phyloP scores from a whole-genome alignment of 306 rosid genomes.

The Lupinus albus region DNA sequence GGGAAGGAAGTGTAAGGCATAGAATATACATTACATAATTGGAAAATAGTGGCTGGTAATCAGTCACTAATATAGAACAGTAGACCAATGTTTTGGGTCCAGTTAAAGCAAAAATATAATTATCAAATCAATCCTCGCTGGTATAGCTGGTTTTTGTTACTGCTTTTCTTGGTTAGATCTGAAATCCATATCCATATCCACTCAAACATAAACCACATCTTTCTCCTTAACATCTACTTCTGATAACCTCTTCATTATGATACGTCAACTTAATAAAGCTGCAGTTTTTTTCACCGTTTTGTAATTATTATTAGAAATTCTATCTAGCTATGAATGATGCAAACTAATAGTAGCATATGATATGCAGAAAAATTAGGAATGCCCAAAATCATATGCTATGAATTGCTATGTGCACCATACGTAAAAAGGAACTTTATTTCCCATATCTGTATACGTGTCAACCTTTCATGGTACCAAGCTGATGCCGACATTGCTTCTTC shows the following conservation, averaged over 20 bases:
- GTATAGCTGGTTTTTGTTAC: slow-evolving; percentile 32
- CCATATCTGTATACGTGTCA: slow-evolving; percentile 39
- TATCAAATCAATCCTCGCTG: slow-evolving; percentile 25
- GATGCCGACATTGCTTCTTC: slow-evolving; percentile 47
- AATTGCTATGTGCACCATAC: slow-evolving; percentile 16
- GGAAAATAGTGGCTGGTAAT: slow-evolving; percentile 35
- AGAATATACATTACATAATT: slow-evolving; percentile 29
- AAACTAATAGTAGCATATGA: slow-evolving; percentile 43
- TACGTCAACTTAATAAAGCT: slow-evolving; percentile 14
- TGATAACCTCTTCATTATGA: slow-evolving; percentile 3
- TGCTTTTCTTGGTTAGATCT: slow-evolving; percentile 23
- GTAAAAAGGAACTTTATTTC: slow-evolving; percentile 40
- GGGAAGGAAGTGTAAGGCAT: slow-evolving; percentile 1
- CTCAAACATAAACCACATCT: slow-evolving; percentile 21
- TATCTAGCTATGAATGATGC: slow-evolving; percentile 30
- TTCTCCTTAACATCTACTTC: slow-evolving; percentile 11
- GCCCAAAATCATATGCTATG: slow-evolving; percentile 40
- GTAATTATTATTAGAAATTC: not conserved
- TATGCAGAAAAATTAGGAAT: slow-evolving; percentile 38
- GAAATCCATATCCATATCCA: slow-evolving; percentile 17
- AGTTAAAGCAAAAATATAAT: slow-evolving; percentile 11
- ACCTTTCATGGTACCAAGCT: slow-evolving; percentile 38
- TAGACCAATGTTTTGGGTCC: not conserved
- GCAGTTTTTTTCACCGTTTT: not conserved
- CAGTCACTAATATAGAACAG: slow-evolving; percentile 21